A percentile compares a stretch with the other conserved stretches of the same genome.
These are phyloP conservation scores for Lactarius hengduanensis DNA, from an alignment of 768 basidiomycete genomes.

Conservation along the genomic window DNA sequence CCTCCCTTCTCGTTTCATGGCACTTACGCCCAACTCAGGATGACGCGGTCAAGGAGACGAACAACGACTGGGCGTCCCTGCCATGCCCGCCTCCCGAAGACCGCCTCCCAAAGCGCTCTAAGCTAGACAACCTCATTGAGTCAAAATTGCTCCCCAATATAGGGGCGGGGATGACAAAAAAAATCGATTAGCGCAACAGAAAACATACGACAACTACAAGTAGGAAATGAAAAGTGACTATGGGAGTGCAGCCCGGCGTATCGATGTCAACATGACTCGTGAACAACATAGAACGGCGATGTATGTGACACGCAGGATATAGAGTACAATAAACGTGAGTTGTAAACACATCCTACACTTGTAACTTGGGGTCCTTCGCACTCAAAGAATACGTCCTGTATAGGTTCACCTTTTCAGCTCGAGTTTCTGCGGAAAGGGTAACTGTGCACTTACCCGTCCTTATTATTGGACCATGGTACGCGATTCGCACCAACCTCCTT, in stretches of 20 bases:
- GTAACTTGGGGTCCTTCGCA: constrained; percentile 1
- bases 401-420: background rate
- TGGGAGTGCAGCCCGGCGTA: background rate
- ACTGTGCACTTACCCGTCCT: constrained; percentile 2
- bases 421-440: background rate
- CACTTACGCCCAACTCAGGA: too few species aligned
- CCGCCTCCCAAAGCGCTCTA: too few species aligned
- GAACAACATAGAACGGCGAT: background rate
- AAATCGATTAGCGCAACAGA: background rate
- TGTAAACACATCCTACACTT: background rate
- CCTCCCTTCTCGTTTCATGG: too few species aligned
- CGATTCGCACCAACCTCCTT: background rate
- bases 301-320: background rate
- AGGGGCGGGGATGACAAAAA: too few species aligned
- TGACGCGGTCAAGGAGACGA: too few species aligned
- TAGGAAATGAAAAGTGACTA: background rate
- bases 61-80: too few species aligned
- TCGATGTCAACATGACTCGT: background rate
- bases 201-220: background rate
- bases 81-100: too few species aligned
- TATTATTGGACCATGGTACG: background rate
- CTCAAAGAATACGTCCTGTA: constrained; percentile 7
- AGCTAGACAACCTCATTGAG: too few species aligned
- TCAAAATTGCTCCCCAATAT: too few species aligned
- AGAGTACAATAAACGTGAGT: background rate